A percentile compares a stretch with the other conserved stretches of the same genome.
Evolutionary conservation across 345 rosid genomes (phyloP).

Genomic region (Eucalyptus viminalis): DNA sequence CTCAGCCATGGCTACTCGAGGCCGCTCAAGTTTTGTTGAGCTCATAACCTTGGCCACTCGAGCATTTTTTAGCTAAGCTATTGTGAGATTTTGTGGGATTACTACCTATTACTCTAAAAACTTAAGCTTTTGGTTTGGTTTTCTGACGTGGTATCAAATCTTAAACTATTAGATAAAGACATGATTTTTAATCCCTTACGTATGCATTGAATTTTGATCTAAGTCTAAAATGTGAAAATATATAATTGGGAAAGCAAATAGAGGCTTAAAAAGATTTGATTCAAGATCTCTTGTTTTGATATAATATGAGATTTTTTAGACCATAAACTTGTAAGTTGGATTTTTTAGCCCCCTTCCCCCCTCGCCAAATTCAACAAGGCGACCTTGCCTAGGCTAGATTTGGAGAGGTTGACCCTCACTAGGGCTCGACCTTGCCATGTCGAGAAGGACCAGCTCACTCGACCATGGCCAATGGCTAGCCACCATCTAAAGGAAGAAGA

Average conservation of each 20-base stretch:
- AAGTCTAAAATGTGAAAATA: not conserved
- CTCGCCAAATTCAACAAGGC: no score
- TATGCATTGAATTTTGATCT: not conserved
- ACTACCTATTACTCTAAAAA: not conserved
- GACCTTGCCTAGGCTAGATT: no score
- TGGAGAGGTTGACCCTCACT: no score
- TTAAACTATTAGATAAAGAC: no score
- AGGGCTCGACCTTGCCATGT: no score
- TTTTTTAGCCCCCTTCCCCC: fast-evolving
- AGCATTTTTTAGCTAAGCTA: not conserved
- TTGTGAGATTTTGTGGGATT: not conserved
- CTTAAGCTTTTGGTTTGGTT: not conserved
- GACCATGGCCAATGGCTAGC: no score
- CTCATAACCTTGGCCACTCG: not conserved
- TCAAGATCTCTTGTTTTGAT: not conserved
- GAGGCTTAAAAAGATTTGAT: not conserved
- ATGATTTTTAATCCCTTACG: not conserved
- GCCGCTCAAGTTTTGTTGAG: not conserved
- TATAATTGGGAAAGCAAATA: not conserved
- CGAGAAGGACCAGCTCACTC: no score
- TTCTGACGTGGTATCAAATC: not conserved
- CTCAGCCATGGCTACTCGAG: not conserved
- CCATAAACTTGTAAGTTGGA: not conserved
- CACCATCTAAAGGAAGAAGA: no score
- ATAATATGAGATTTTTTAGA: not conserved